phyloP scores from a whole-genome alignment of 257 asterid species.

The Primulina eburnea region DNA sequence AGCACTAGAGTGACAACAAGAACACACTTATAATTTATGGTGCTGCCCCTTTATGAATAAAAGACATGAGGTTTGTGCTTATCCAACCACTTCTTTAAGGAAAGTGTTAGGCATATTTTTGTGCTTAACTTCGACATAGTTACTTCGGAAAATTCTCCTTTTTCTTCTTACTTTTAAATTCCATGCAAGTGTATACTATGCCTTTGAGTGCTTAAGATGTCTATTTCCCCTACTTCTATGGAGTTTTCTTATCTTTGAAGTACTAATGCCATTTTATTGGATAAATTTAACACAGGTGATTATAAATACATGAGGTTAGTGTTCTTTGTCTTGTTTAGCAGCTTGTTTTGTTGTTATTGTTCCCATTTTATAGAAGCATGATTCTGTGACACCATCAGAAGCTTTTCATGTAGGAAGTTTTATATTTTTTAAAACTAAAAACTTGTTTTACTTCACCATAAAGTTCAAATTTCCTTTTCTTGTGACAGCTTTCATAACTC shows the following conservation, averaged over 20 bases:
- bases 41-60: background rate
- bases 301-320: slow-evolving; percentile 81
- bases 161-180: background rate
- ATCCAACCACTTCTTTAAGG: no score
- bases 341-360: slow-evolving; percentile 12
- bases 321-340: slow-evolving; percentile 15
- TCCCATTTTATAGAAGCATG: background rate
- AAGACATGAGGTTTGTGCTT: no score
- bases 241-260: background rate
- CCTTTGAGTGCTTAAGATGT: slow-evolving; percentile 1
- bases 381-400: slow-evolving; percentile 1
- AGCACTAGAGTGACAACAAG: background rate
- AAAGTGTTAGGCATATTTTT: no score
- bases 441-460: background rate
- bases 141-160: background rate
- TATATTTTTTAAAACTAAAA: background rate
- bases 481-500: slow-evolving; percentile 3
- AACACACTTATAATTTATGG: background rate
- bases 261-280: slow-evolving; percentile 35
- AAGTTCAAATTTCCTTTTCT: background rate
- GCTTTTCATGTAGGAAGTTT: slow-evolving; percentile 3
- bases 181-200: background rate
- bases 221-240: background rate
- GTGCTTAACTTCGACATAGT: no score
- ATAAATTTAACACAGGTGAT: slow-evolving; percentile 64